Evolutionary conservation across 495 filamentous ascomycete species (phyloP), one percentile per base, ranked within the genome.

Genomic region (Aspergillus hancockii): DNA sequence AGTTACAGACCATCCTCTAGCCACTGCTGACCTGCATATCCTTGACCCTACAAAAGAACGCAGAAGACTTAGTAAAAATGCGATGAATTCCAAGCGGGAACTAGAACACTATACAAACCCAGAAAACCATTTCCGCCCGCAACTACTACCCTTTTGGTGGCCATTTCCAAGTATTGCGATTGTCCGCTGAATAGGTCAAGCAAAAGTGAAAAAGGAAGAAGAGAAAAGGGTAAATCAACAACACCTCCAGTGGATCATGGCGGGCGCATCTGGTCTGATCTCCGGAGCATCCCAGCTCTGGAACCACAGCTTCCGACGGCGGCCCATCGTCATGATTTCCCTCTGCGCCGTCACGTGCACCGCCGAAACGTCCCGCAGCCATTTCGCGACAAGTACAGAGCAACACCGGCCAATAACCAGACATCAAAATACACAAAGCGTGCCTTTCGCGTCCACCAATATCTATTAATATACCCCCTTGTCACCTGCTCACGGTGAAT

Each of bases 61-160:
- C 18, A 49, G 5, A n/a, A 50, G 30, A 28, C 23, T 14, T 21
- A 60, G 57, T 18, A 54, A 22, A n/a, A 18, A 9, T 30, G 8
- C 13, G 22, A 8, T 2, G 52, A 47, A 47, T 47, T 14, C 19
- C 18, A 47, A 4, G 30, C n/a, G 45, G 22, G 2, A 18, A 12
- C 30, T 43, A 31, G 40, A 28, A 52, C 54, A 22, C 41, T 52
- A 19, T 52, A 74, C 72, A 32, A 64, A 86, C 88, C 88, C 43
- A 98, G 74, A 70, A 98, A 98, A n/a, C 94, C 94, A 67, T 87
- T 97, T 54, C 94, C 94, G 54, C 94, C 94, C 51, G 89, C 93
- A 50, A 98, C 92, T 40, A 98, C 85, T 14, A 98, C 74, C 67
- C 82, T 84, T 76, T 89, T 94, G 50, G 82, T 63, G 16, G 80